Base-by-base conservation (phyloP, 805 yeast genomes). In the Hemisphaericaspora nanyangensis region DNA sequence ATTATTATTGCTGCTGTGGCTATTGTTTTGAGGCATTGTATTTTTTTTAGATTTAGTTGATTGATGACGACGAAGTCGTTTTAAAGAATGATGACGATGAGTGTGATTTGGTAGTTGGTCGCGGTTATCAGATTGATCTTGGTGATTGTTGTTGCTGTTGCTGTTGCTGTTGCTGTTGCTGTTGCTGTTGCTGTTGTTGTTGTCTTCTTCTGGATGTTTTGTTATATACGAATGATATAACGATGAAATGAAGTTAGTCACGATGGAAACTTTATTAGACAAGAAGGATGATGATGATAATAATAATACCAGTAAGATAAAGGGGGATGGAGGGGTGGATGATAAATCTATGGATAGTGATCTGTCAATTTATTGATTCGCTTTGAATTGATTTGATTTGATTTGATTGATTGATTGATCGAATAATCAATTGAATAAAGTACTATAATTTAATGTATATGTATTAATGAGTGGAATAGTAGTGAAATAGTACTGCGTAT, bases 11-110 rank as follows among this genome's bases (percentile, higher is more conserved):
- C 28, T 7, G 7, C 40, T 17, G 5, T 38, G 13, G n/a, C n/a
- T n/a, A n/a, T n/a, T n/a, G n/a, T n/a, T n/a, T 18, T 47, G 45
- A 11, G 46, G 48, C 51, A 47, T 46, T 28, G 17, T 37, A 35
- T 29, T 20, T 6, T 11, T 36, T 5, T 24, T 12, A n/a, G n/a
- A n/a, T n/a, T n/a, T n/a, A n/a, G n/a, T n/a, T n/a, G n/a, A 12
- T 7, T 34, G 29, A n/a, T n/a, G n/a, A n/a, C n/a, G n/a, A n/a
- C 13, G 26, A 13, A 7, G 31, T 29, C 7, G 31, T 7, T 29
- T 29, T 7, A 29, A 7, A 11, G 17, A 17, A 11, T 18, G 24
- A 20, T 31, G 34, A 11, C 13, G 13, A 7, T 31, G 34, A n/a
- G 10, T 26, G 3, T 31, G 34, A 3, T 19, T 31, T 7, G 18